Conservation (phyloP, 805 yeast genomes). For the Candida insectorum region DNA sequence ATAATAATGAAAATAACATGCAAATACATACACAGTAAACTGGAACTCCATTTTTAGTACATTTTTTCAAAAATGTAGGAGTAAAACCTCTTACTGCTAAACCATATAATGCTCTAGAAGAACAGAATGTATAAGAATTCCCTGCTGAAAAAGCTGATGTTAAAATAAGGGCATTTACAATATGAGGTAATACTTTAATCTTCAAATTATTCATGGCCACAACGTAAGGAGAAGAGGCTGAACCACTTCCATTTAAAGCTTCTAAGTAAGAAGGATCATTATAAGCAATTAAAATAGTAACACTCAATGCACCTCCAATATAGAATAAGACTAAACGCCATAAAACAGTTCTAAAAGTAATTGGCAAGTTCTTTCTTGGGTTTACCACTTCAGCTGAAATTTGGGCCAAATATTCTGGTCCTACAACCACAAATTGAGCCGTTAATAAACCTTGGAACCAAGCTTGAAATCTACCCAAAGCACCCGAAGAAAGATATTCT, state of each 20-base stretch:
- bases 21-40: conserved; percentile 27
- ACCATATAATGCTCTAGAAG: conserved; percentile 18
- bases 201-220: conserved; percentile 26
- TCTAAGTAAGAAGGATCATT: conserved; percentile 25
- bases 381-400: conserved; percentile 42
- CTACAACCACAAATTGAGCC: conserved; percentile 39
- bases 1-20: conserved; percentile 24
- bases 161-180: conserved; percentile 30
- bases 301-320: conserved; percentile 42
- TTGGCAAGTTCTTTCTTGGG: conserved; percentile 38
- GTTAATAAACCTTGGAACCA: conserved; percentile 36
- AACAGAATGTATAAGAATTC: conserved; percentile 17
- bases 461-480: conserved; percentile 39
- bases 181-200: conserved; percentile 25
- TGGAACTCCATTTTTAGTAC: conserved; percentile 16
- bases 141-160: conserved; percentile 25
- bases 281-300: conserved; percentile 35
- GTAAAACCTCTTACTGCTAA: conserved; percentile 18
- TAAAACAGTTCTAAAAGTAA: conserved; percentile 40
- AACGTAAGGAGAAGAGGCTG: conserved; percentile 29
- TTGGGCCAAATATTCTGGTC: conserved; percentile 44
- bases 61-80: conserved; percentile 15
- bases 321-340: conserved; percentile 44
- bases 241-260: conserved; percentile 21
- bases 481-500: conserved; percentile 33